These are phyloP conservation scores for Prunus campanulata DNA, from an alignment of 306 rosid genomes.

Conservation along the genomic window DNA sequence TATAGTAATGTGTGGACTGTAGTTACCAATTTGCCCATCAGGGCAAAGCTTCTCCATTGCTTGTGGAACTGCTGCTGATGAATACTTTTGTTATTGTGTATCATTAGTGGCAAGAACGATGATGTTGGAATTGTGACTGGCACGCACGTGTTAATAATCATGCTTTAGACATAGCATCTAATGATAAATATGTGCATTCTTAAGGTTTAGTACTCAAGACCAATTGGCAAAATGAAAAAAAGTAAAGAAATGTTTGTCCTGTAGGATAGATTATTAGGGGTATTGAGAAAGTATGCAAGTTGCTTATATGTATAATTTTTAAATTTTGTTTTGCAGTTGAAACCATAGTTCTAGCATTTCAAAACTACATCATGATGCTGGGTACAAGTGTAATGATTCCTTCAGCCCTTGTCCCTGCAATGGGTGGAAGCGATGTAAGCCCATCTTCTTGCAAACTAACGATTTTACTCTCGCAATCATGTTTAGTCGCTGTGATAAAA, in stretches of 20 bases:
- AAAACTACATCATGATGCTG: conserved; percentile 90
- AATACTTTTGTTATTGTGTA: neutral
- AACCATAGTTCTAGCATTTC: conserved; percentile 85
- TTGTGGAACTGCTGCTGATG: conserved; percentile 10
- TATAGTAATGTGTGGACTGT: conserved; percentile 18
- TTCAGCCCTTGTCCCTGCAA: conserved; percentile 68
- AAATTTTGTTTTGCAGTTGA: conserved; percentile 64
- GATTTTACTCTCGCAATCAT: neutral
- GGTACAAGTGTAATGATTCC: conserved; percentile 98
- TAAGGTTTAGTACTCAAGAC: neutral
- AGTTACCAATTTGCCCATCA: conserved; percentile 18
- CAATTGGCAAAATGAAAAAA: neutral
- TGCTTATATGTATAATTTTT: neutral
- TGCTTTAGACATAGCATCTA: conserved; percentile 4
- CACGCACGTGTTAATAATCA: neutral
- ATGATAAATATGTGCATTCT: neutral
- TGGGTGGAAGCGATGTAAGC: conserved; percentile 94
- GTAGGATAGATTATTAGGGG: neutral
- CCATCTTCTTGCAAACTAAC: conserved; percentile 7
- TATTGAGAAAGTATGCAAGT: neutral
- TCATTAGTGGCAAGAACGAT: neutral
- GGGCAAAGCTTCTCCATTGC: conserved; percentile 13
- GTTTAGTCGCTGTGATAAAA: neutral
- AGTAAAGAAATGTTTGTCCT: neutral
- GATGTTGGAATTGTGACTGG: conserved; percentile 1